Evolutionary conservation across 2,329 filamentous ascomycete genomes (phyloP).

Genomic region (Plenodomus lindquistii): DNA sequence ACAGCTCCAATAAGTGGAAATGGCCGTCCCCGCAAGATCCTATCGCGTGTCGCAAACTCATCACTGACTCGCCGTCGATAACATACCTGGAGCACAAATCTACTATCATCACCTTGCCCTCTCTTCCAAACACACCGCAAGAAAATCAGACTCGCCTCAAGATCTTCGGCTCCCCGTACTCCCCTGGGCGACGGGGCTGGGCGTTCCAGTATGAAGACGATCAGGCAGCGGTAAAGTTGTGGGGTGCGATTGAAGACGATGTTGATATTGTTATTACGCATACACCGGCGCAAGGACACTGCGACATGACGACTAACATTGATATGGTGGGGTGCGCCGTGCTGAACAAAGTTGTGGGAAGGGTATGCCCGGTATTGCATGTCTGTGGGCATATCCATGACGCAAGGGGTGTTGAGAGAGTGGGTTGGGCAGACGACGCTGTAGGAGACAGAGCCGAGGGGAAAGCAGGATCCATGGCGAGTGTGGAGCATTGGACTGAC

Average conservation of each 20-base stretch:
- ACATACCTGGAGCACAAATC: slow-evolving; percentile 67
- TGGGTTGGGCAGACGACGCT: slow-evolving; percentile 60
- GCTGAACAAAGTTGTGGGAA: slow-evolving; percentile 61
- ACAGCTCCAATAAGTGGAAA: slow-evolving; percentile 60
- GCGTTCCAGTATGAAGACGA: slow-evolving; percentile 66
- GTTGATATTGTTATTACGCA: slow-evolving; percentile 72
- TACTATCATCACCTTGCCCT: slow-evolving; percentile 58
- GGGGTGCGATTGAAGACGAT: slow-evolving; percentile 64
- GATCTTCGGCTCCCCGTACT: slow-evolving; percentile 73
- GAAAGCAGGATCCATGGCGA: slow-evolving; percentile 54
- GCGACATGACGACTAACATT: slow-evolving; percentile 52
- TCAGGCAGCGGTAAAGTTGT: slow-evolving; percentile 54
- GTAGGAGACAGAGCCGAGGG: slow-evolving; percentile 26
- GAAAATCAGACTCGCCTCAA: slow-evolving; percentile 55
- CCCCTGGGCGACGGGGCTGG: slow-evolving; percentile 61
- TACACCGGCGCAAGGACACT: slow-evolving; percentile 65
- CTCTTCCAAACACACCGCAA: slow-evolving; percentile 60
- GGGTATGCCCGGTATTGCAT: slow-evolving; percentile 65
- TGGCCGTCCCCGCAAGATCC: slow-evolving; percentile 60
- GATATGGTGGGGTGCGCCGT: slow-evolving; percentile 61
- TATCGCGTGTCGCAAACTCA: slow-evolving; percentile 57
- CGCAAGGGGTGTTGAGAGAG: slow-evolving; percentile 64
- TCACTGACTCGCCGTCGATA: slow-evolving; percentile 57
- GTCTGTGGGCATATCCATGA: slow-evolving; percentile 76
- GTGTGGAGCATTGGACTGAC: slow-evolving; percentile 60